phyloP scores from a whole-genome alignment of 148 eudicot genomes.

The Camellia sinensis region DNA sequence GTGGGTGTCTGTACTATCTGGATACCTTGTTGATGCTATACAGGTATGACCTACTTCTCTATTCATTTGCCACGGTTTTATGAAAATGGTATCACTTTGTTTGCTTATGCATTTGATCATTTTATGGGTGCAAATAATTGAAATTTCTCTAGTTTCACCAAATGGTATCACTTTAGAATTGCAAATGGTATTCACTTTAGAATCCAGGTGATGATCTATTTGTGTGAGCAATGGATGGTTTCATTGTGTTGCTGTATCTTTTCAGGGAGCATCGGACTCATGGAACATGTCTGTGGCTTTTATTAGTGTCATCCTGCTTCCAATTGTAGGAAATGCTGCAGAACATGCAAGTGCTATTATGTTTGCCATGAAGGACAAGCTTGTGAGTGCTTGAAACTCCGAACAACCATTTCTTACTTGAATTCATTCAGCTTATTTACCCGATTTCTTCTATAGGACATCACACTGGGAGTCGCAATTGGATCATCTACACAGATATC shows the following conservation, averaged over 20 bases:
- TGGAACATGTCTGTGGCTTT: conserved; percentile 80
- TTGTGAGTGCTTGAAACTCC: conserved; percentile 49
- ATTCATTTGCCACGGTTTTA: background rate
- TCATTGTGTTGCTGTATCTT: conserved; percentile 9
- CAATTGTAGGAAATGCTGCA: conserved; percentile 94
- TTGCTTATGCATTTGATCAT: background rate
- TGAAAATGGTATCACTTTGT: background rate
- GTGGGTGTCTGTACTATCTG: conserved; percentile 88
- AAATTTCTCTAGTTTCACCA: background rate
- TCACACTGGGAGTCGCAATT: conserved; percentile 84
- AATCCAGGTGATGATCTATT: background rate
- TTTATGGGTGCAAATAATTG: background rate
- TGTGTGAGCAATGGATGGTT: background rate
- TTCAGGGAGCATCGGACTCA: conserved; percentile 87
- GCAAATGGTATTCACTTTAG: background rate
- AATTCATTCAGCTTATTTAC: conserved; percentile 6
- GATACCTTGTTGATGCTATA: conserved; percentile 88
- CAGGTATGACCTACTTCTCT: conserved; percentile 45
- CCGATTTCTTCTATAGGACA: conserved; percentile 46
- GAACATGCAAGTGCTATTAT: conserved; percentile 96
- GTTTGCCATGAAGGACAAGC: conserved; percentile 92
- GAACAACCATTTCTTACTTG: background rate
- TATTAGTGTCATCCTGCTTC: conserved; percentile 90
- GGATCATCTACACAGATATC: conserved; percentile 96
- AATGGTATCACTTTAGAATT: background rate